A percentile compares a stretch with the other conserved stretches of the same genome.
These are phyloP conservation scores for Paspalum notatum DNA, from an alignment of 176 grass and related monocot genomes.

Conservation along the genomic window DNA sequence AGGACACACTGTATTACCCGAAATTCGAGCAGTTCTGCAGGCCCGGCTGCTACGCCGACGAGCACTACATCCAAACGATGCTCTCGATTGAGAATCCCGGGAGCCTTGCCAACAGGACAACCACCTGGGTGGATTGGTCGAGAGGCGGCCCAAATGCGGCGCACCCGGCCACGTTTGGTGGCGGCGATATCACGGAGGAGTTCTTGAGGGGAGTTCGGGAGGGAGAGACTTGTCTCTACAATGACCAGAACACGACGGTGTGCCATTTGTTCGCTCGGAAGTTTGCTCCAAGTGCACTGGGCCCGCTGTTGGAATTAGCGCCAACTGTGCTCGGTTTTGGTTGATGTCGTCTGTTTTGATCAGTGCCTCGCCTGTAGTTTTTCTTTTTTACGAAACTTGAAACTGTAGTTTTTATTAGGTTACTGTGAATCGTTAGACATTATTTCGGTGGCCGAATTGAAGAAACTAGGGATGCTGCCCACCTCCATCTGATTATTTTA, in stretches of 20 bases:
- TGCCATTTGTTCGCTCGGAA: constrained; percentile 92
- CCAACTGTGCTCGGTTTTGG: constrained; percentile 61
- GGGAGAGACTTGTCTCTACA: constrained; percentile 70
- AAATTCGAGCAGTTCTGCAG: constrained; percentile 88
- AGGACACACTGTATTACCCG: constrained; percentile 72
- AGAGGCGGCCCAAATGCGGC: constrained; percentile 78
- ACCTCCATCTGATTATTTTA: constrained; percentile 28
- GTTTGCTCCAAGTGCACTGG: constrained; percentile 81
- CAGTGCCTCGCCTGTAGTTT: constrained; percentile 22
- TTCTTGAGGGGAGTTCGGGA: constrained; percentile 71
- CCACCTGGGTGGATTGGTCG: constrained; percentile 92
- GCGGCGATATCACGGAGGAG: constrained; percentile 62
- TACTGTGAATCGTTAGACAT: constrained; percentile 33
- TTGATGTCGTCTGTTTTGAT: constrained; percentile 16
- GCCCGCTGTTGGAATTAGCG: constrained; percentile 73
- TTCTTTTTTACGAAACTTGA: too few relatives aligned
- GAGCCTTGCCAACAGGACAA: constrained; percentile 76
- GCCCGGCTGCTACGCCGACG: constrained; percentile 82
- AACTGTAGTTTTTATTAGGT: constrained; percentile 11
- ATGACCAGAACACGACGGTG: constrained; percentile 49
- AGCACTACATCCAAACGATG: constrained; percentile 95
- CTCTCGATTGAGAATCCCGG: constrained; percentile 73
- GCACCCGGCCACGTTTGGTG: constrained; percentile 92
- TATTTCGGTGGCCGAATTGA: not conserved
- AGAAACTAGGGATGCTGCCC: constrained; percentile 8